A percentile compares a stretch with the other conserved stretches of the same genome.
Conservation (phyloP, 495 filamentous ascomycete genomes). For the Clohesyomyces aquaticus region DNA sequence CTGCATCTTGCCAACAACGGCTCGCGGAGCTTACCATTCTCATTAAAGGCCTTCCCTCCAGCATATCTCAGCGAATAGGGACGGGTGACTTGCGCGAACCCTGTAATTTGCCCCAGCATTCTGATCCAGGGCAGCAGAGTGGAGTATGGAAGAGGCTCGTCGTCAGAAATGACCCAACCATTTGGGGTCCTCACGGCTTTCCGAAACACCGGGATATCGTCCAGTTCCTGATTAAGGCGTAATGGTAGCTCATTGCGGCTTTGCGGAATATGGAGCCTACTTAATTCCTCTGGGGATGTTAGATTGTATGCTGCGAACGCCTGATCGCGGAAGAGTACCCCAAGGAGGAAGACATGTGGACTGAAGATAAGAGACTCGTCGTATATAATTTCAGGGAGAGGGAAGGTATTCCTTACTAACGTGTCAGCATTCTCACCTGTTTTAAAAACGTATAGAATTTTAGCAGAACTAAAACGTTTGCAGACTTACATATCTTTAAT, state of each 20-base stretch:
- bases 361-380: no score
- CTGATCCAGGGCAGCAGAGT: conserved; percentile 47
- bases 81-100: conserved; percentile 43
- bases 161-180: conserved; percentile 47
- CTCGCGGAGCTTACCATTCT: conserved; percentile 15
- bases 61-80: conserved; percentile 50
- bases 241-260: conserved; percentile 22
- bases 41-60: conserved; percentile 47
- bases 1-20: not conserved
- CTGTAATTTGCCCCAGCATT: conserved; percentile 43
- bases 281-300: no score
- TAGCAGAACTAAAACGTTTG: no score
- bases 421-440: no score
- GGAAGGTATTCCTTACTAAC: no score
- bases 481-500: no score
- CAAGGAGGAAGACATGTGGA: no score
- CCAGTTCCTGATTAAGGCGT: conserved; percentile 32
- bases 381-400: no score
- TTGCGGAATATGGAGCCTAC: not conserved
- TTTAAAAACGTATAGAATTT: no score
- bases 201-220: conserved; percentile 14
- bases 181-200: conserved; percentile 27
- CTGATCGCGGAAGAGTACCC: no score
- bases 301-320: no score
- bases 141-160: conserved; percentile 45